phyloP scores from a whole-genome alignment of 495 filamentous ascomycete genomes.

The Talaromyces trachyspermus region DNA sequence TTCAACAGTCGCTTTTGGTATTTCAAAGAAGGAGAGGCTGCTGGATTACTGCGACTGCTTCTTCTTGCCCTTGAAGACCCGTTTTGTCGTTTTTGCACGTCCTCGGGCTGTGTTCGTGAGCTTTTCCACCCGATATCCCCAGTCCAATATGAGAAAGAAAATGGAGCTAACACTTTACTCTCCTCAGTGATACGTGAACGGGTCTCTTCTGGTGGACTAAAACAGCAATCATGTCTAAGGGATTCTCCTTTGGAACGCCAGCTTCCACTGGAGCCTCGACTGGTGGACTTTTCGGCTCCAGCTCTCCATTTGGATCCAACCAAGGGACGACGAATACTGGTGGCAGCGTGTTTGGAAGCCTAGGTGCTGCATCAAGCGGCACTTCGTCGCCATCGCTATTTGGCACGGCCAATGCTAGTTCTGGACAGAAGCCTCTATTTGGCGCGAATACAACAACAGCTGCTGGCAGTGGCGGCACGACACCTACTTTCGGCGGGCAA shows the following conservation, averaged over 20 bases:
- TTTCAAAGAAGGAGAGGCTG: no score
- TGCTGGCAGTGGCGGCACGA: conserved; percentile 15
- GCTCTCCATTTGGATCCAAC: conserved; percentile 26
- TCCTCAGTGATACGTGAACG: no score
- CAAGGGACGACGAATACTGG: conserved; percentile 23
- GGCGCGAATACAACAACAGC: conserved; percentile 18
- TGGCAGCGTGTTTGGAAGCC: conserved; percentile 37
- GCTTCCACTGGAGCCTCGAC: conserved; percentile 28
- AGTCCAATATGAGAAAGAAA: no score
- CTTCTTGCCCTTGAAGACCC: no score
- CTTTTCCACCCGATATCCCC: no score
- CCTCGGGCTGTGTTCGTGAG: no score
- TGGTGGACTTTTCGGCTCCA: conserved; percentile 34
- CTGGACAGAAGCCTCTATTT: conserved; percentile 26
- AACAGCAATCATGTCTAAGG: conserved; percentile 3
- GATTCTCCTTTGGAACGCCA: conserved; percentile 15
- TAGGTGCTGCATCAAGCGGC: conserved; percentile 31
- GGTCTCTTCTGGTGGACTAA: no score
- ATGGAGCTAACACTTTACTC: conserved; percentile 1
- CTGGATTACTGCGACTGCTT: no score
- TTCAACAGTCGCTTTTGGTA: no score
- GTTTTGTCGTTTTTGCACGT: no score
- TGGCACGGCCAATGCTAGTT: conserved; percentile 18
- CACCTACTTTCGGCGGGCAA: conserved; percentile 31
- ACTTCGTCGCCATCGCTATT: conserved; percentile 27